Base-by-base conservation (phyloP, 169 alveolate species). In the Toxoplasma gondii region DNA sequence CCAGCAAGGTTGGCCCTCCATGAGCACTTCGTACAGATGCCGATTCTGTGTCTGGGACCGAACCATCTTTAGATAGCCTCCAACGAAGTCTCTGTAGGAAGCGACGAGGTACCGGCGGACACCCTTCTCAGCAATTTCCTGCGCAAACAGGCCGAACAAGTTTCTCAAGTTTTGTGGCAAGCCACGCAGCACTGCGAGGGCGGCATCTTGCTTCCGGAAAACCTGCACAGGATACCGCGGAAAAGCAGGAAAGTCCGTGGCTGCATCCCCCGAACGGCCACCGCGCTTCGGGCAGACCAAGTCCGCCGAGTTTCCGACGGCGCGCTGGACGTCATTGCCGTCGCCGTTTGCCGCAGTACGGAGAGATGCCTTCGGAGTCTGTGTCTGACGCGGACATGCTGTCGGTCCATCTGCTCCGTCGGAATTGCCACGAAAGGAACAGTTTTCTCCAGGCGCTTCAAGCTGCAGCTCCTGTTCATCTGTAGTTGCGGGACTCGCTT, bases 1-100 rank as follows among this genome's bases (percentile, higher is more conserved):
- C 96, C 96, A 95, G 27, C 96, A 95, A 19, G 96, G 96, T 27
- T 54, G 88, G n/a, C 82, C 88, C 22, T 45, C 93, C 36, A 82
- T 88, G 31, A 95, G 78, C 39, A 95, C 93, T 54, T 95, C 96
- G 58, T 95, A 95, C 38, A 88, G 24, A 64, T 95, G 96, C 29
- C 95, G 70, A 29, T 29, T 24, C 34, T 53, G 84, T 24, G 1
- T n/a, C 49, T 36, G 16, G n/a, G 45, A 19, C 49, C 43, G 38
- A 12, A 36, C 84, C 39, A 74, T 31, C 44, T 74, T 74, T 27
- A 74, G 84, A 74, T 74, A 74, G 43, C 84, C 39, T 16, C 49
- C 39, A 36, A 74, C 84, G n/a, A 74, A 74, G 84, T 74, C 84
- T 31, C 84, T 31, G 84, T 74, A 74, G 43, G 84, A 74, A 4